Evolutionary conservation across 2,329 filamentous ascomycete genomes (phyloP).

Genomic region (Didymella pomorum): DNA sequence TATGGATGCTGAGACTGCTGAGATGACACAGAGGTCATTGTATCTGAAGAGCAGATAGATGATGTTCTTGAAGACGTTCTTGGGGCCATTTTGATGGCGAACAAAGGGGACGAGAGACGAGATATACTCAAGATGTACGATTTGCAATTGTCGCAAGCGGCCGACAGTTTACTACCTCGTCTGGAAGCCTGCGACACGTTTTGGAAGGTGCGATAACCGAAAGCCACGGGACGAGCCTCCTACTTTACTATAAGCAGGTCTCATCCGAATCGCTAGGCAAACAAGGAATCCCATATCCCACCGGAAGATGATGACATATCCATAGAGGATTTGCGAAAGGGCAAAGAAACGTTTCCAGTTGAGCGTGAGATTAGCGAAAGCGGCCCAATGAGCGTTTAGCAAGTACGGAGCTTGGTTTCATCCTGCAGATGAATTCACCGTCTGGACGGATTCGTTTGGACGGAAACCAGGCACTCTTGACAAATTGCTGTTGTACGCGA

Average conservation of each 20-base stretch:
- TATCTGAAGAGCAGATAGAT: conserved; percentile 29
- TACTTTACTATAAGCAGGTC: background rate
- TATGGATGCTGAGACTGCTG: conserved; percentile 37
- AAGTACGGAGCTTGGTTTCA: conserved; percentile 6
- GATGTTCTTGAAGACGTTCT: conserved; percentile 28
- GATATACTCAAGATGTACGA: conserved; percentile 27
- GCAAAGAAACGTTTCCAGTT: background rate
- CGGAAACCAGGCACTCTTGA: conserved; percentile 23
- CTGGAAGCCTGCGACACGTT: conserved; percentile 12
- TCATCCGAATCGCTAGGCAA: background rate
- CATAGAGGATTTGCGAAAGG: conserved; percentile 2
- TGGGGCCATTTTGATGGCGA: conserved; percentile 4
- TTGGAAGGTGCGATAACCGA: conserved; percentile 1
- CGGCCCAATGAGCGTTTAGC: conserved; percentile 22
- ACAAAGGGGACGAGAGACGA: background rate
- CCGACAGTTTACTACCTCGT: conserved; percentile 6
- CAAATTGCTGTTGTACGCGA: conserved; percentile 27
- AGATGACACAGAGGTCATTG: conserved; percentile 28
- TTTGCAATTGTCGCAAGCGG: conserved; percentile 29
- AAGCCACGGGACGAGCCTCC: background rate
- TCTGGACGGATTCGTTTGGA: conserved; percentile 4
- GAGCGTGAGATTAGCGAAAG: conserved; percentile 4
- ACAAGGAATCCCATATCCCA: conserved; percentile 1
- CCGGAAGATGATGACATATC: background rate
- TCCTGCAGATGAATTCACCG: conserved; percentile 6